Evolutionary conservation across 306 rosid species (phyloP), one percentile per base, ranked within the genome.

Genomic region (Senna tora): DNA sequence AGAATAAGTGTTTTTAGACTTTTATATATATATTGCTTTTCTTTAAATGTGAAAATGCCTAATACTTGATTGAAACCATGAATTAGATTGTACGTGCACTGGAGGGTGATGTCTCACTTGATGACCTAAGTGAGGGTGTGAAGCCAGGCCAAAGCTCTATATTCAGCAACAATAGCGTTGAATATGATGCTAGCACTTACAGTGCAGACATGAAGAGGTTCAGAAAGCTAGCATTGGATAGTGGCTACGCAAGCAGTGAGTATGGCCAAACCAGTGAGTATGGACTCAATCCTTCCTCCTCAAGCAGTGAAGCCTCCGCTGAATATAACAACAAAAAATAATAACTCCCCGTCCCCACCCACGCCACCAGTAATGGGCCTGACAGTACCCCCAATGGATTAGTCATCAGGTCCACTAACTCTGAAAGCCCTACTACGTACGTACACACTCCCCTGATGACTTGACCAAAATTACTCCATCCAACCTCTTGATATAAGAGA

Each of bases 41-140:
- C 2, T 25, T 25, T 25, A 1, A 25, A 25, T 25, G 14, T 9
- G 13, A 10, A 4, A 12, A 34, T 12, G 15, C 22, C 0, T 66
- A 17, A 21, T 10, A 13, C 21, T 28, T 84, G 74, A 16, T 10
- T 45, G n/a, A 54, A 63, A 54, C 42, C 2, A 10, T 51, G 78
- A 77, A 46, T 74, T 75, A 93, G 98, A 73, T 90, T 68, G 92
- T 90, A 15, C 82, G 97, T 1, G 90, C 85, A 1, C 30, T 93
- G 67, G 97, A 90, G 85, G 98, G 96, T 30, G 97, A 93, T 53
- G 90, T 80, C 8, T 84, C 90, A 7, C 47, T 86, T 3, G 94
- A 93, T 4, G 90, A 83, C 50, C 84, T 93, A 60, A 66, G 49
- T 0, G 96, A 85, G n/a, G 81, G 89, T 46, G 73, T 83, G 55